Evolutionary conservation across 2,329 filamentous ascomycete genomes (phyloP).

Genomic region (Purpureocillium lavendulum): DNA sequence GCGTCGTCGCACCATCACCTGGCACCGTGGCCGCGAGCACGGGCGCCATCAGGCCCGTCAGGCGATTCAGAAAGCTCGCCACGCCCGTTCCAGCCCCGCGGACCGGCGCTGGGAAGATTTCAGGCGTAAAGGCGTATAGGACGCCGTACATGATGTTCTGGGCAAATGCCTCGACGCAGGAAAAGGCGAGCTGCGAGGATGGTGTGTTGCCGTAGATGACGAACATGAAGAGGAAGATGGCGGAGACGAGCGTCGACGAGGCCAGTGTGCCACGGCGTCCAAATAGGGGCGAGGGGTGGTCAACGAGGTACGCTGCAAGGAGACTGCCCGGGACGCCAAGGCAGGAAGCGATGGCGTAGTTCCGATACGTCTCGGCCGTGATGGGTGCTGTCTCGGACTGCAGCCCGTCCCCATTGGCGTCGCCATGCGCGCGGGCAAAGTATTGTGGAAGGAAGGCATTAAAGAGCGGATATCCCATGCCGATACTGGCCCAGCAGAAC

Average conservation of each 20-base stretch:
- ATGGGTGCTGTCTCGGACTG: constrained; percentile 26
- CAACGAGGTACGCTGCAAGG: constrained; percentile 64
- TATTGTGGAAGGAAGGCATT: constrained; percentile 89
- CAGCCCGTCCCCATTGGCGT: constrained; percentile 13
- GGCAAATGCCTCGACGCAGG: constrained; percentile 60
- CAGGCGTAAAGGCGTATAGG: constrained; percentile 68
- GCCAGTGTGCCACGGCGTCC: constrained; percentile 69
- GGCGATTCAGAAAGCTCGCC: constrained; percentile 60
- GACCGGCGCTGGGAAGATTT: constrained; percentile 66
- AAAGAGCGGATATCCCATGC: constrained; percentile 82
- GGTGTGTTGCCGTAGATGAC: constrained; percentile 50
- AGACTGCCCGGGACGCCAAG: constrained; percentile 71
- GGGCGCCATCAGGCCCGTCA: constrained; percentile 60
- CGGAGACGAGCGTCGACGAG: constrained; percentile 57
- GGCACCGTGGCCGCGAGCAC: constrained; percentile 56
- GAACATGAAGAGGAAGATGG: constrained; percentile 61
- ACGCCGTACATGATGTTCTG: constrained; percentile 75
- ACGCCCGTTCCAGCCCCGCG: constrained; percentile 66
- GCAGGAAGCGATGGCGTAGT: constrained; percentile 73
- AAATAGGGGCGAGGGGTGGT: constrained; percentile 51
- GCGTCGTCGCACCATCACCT: constrained; percentile 47
- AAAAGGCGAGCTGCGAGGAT: constrained; percentile 53
- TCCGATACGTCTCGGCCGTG: constrained; percentile 56
- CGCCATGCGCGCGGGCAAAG: constrained; percentile 49
- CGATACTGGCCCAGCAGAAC: constrained; percentile 77